Conservation (phyloP, 768 basidiomycete species). For the Rhodotorula kratochvilovae region DNA sequence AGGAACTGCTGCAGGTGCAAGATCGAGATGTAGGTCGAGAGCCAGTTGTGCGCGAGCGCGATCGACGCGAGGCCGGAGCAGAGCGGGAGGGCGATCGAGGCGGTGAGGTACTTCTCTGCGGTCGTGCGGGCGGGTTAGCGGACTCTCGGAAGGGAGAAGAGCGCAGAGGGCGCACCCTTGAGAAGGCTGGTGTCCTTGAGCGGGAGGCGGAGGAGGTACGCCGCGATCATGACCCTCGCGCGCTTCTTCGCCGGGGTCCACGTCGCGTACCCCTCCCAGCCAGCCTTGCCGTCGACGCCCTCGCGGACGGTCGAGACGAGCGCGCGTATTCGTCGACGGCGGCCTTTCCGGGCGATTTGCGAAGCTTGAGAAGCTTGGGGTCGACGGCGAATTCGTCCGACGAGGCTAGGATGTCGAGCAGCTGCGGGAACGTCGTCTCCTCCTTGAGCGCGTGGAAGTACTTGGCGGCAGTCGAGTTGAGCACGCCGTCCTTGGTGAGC, state of each 20-base stretch:
- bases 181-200: constrained; percentile 57
- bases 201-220: constrained; percentile 70
- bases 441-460: constrained; percentile 88
- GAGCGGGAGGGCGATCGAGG: constrained; percentile 37
- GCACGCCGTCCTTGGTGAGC: constrained; percentile 86
- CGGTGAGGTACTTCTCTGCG: constrained; percentile 37
- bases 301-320: constrained; percentile 45
- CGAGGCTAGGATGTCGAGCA: constrained; percentile 64
- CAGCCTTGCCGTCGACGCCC: constrained; percentile 41
- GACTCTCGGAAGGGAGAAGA: no score
- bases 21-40: constrained; percentile 66
- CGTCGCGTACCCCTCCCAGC: constrained; percentile 39
- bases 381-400: constrained; percentile 47
- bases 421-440: constrained; percentile 65
- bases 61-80: constrained; percentile 67
- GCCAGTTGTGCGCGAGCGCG: constrained; percentile 80
- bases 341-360: constrained; percentile 53
- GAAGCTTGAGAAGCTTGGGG: constrained; percentile 53
- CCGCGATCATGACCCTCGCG: constrained; percentile 72
- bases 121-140: no score
- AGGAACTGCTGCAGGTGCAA: constrained; percentile 81
- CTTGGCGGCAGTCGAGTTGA: constrained; percentile 70
- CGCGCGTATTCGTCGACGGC: constrained; percentile 47
- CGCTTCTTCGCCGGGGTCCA: constrained; percentile 47
- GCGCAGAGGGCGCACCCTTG: constrained; percentile 53